Base-by-base conservation (phyloP, 495 filamentous ascomycete genomes). In the Penicillium longicatenatum region DNA sequence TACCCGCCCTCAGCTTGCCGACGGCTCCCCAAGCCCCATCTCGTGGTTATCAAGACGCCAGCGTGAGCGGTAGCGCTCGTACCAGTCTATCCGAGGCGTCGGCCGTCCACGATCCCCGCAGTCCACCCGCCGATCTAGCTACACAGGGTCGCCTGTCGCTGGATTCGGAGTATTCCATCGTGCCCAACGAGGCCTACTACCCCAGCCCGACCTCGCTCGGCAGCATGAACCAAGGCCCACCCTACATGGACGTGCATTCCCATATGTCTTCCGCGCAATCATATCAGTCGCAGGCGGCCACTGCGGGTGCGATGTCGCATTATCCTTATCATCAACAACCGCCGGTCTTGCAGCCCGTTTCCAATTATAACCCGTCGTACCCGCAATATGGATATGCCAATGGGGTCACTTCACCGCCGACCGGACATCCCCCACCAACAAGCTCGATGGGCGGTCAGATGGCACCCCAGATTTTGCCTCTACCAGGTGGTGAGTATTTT, bases 151-250 rank as follows among this genome's bases (percentile, higher is more conserved):
- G 74, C 35, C 66, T 75, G 20, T 71, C 74, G 1, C 57, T 77
- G 55, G 74, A 77, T 58, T 73, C 73, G n/a, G 75, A 76, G 45
- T 75, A 75, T 52, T 52, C 58, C 29, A 55, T 75, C 16, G 62
- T 64, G 7, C 66, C 68, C 41, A 68, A 59, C 63, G 75, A 78
- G 48, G 61, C 67, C 33, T 76, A 73, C 52, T 78, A 78, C 53
- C 66, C 69, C n/a, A 70, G 68, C 51, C 70, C 69, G 24, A 69
- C 64, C 42, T 64, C 68, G 11, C 65, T 91, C 71, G 76, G 79
- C 78, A 88, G 84, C 72, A 96, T 98, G 91, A 96, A 97, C 76
- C 86, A 89, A 65, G 77, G 81, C 45, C 86, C 86, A 64, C 83
- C 85, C 57, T 94, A 96, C 65, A 88, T 92, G 85, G 93, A 95